These are phyloP conservation scores for Jaltomata sinuosa DNA, from an alignment of 257 asterid species.

Conservation along the genomic window DNA sequence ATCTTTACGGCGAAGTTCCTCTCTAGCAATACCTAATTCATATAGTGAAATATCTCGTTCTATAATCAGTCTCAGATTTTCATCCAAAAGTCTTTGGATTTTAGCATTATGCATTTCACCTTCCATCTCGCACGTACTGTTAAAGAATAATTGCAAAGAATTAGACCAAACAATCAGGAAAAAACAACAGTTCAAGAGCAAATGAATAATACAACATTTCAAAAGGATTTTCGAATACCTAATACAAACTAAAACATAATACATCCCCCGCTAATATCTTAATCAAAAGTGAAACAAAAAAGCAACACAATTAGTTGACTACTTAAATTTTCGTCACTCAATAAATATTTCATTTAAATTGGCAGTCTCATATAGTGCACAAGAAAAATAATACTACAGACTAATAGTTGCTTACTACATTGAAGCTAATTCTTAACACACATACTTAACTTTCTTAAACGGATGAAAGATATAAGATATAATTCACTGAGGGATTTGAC, in stretches of 20 bases:
- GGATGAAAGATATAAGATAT: background rate
- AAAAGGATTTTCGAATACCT: background rate
- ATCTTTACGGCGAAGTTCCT: constrained; percentile 64
- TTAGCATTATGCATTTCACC: constrained; percentile 72
- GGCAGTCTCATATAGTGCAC: too few relatives aligned
- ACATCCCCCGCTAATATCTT: too few relatives aligned
- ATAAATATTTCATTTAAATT: too few relatives aligned
- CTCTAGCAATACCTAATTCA: constrained; percentile 56
- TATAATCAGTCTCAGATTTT: too few relatives aligned
- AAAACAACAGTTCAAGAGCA: background rate
- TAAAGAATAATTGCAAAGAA: background rate
- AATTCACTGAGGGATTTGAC: background rate
- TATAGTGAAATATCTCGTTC: constrained; percentile 41
- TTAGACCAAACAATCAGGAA: background rate
- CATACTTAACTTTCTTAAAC: too few relatives aligned
- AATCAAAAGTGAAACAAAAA: too few relatives aligned
- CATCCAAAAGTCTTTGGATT: constrained; percentile 68
- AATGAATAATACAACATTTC: background rate
- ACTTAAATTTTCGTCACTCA: too few relatives aligned
- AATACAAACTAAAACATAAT: too few relatives aligned
- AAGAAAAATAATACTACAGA: too few relatives aligned
- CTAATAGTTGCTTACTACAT: too few relatives aligned
- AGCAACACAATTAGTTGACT: too few relatives aligned
- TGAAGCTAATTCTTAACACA: too few relatives aligned
- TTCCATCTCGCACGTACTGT: constrained; percentile 47